Conservation (phyloP, 192 early-diverging fungal genomes). For the Podila horticola region DNA sequence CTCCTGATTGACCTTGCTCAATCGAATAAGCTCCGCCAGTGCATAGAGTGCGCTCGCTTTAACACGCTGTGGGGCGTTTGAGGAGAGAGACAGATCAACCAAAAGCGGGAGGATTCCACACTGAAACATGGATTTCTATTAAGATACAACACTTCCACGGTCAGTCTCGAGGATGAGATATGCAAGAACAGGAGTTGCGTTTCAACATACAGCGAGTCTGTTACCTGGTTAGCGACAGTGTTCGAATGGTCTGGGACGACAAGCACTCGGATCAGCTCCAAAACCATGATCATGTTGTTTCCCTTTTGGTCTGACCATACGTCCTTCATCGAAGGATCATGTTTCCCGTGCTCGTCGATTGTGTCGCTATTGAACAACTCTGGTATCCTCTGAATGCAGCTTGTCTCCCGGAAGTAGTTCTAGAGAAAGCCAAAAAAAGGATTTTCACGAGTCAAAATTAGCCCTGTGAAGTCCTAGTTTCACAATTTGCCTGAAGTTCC, state of each 20-base stretch:
- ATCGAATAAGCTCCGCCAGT: conserved; percentile 84
- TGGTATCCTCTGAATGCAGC: conserved; percentile 91
- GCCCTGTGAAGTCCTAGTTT: too few species aligned
- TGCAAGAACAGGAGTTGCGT: background rate
- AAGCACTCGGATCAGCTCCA: conserved; percentile 91
- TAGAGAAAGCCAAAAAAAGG: conserved; percentile 8
- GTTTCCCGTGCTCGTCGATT: conserved; percentile 52
- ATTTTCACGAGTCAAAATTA: too few species aligned
- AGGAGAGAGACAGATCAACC: conserved; percentile 80
- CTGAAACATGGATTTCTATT: conserved; percentile 83
- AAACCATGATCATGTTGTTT: conserved; percentile 85
- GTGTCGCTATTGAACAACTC: conserved; percentile 66
- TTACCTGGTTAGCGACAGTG: conserved; percentile 86
- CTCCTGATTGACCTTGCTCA: conserved; percentile 81
- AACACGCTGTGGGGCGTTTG: conserved; percentile 81
- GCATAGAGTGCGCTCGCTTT: conserved; percentile 86
- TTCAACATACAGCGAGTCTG: background rate
- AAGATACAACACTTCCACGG: background rate
- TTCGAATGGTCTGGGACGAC: conserved; percentile 90
- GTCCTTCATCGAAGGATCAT: conserved; percentile 55
- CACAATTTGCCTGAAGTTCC: too few species aligned
- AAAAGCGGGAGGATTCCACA: conserved; percentile 82
- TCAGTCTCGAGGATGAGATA: background rate
- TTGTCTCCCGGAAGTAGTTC: conserved; percentile 97
- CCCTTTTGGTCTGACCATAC: conserved; percentile 87